Conservation (phyloP, 1,139 yeast species). For the Candida sp. region DNA sequence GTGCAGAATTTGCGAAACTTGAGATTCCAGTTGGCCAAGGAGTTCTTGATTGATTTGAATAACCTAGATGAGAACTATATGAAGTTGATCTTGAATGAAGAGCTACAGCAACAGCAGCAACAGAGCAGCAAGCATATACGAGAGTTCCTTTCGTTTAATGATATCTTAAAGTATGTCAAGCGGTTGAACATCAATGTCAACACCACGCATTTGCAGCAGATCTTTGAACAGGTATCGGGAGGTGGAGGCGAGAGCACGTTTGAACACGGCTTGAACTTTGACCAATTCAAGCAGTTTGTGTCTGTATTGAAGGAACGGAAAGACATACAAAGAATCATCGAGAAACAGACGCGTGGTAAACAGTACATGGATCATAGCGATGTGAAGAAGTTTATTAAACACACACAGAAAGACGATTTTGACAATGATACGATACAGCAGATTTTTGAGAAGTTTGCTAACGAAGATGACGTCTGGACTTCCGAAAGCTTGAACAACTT, state of each 20-base stretch:
- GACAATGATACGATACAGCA: conserved; percentile 29
- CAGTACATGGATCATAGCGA: conserved; percentile 45
- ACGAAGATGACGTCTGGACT: conserved; percentile 35
- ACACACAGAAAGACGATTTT: conserved; percentile 54
- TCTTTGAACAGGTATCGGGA: conserved; percentile 49
- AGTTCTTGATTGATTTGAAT: conserved; percentile 32
- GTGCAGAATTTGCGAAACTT: conserved; percentile 57
- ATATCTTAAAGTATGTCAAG: conserved; percentile 66
- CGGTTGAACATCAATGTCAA: conserved; percentile 69
- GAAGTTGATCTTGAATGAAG: conserved; percentile 25
- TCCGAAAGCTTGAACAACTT: conserved; percentile 57
- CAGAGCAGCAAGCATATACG: conserved; percentile 23
- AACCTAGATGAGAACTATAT: conserved; percentile 30
- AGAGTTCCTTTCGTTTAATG: conserved; percentile 61
- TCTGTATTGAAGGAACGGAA: conserved; percentile 41
- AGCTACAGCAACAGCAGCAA: conserved; percentile 10
- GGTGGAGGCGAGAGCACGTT: conserved; percentile 8
- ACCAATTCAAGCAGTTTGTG: conserved; percentile 77
- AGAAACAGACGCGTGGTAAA: conserved; percentile 29
- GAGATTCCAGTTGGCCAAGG: conserved; percentile 35
- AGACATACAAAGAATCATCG: conserved; percentile 37
- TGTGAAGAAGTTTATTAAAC: conserved; percentile 50
- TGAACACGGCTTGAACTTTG: conserved; percentile 52
- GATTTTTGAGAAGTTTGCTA: conserved; percentile 51
- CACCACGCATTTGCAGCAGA: conserved; percentile 26